phyloP scores from a whole-genome alignment of 1,139 yeast species.

The Blastobotrys buckinghamii region DNA sequence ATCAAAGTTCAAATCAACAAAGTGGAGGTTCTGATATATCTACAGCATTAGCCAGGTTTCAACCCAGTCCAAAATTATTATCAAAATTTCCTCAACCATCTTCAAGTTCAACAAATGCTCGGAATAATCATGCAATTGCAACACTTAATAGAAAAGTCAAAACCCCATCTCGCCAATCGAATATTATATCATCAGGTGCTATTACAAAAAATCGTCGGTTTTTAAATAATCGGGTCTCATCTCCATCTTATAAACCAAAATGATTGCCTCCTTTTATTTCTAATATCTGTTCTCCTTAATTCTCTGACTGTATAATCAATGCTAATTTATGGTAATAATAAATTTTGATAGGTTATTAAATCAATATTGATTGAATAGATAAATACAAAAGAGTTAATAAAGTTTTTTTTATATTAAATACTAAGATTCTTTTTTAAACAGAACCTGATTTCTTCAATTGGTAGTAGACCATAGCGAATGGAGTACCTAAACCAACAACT shows the following conservation, averaged over 20 bases:
- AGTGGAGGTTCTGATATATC: background rate
- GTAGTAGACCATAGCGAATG: constrained; percentile 35
- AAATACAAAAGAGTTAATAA: constrained; percentile 6
- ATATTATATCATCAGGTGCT: constrained; percentile 1
- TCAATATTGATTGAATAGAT: constrained; percentile 4
- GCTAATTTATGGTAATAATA: no score
- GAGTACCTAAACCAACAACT: constrained; percentile 35
- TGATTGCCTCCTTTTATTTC: no score
- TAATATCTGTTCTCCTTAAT: no score
- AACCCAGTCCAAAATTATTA: background rate
- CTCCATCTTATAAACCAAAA: constrained; percentile 1
- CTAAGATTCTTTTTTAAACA: constrained; percentile 7
- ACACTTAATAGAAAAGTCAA: background rate
- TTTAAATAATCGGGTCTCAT: constrained; percentile 1
- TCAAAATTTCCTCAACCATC: background rate
- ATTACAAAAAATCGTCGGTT: background rate
- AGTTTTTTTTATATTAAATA: background rate
- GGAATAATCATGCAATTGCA: background rate
- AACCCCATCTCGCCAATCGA: background rate
- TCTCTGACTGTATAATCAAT: no score
- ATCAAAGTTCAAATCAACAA: background rate
- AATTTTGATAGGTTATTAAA: background rate
- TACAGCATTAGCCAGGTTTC: background rate
- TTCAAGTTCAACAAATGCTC: no score
- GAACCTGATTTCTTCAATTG: constrained; percentile 34